These are phyloP conservation scores for Leishmania martiniquensis DNA, from an alignment of 208 protist genomes.

Conservation along the genomic window DNA sequence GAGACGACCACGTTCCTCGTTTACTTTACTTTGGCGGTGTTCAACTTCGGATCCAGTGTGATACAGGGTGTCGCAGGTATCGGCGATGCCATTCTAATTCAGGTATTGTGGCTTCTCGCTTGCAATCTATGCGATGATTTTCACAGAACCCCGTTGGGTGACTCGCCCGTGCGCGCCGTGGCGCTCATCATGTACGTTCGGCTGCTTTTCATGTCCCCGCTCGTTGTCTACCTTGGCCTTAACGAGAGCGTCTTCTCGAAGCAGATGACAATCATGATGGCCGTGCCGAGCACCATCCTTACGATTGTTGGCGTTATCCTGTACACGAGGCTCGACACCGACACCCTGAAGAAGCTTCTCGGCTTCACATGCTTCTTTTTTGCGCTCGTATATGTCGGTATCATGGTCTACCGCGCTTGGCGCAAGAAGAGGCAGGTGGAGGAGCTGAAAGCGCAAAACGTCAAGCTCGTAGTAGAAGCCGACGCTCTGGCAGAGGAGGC, in stretches of 20 bases:
- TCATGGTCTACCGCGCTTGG: constrained; percentile 39
- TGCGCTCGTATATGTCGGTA: constrained; percentile 39
- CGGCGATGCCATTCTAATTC: constrained; percentile 64
- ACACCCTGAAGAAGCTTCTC: constrained; percentile 39
- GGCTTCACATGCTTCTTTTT: constrained; percentile 54
- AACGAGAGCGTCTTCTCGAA: constrained; percentile 64
- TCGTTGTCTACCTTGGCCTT: constrained; percentile 49
- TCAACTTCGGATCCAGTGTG: constrained; percentile 53
- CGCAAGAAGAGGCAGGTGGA: constrained; percentile 38
- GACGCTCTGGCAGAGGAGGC: constrained; percentile 49
- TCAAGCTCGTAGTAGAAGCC: constrained; percentile 44
- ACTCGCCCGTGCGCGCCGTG: constrained; percentile 46
- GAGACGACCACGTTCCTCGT: constrained; percentile 31
- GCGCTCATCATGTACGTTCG: constrained; percentile 66
- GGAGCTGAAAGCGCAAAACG: constrained; percentile 37
- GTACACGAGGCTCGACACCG: constrained; percentile 31
- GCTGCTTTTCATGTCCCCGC: constrained; percentile 54
- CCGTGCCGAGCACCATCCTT: constrained; percentile 50
- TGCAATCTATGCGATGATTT: constrained; percentile 34
- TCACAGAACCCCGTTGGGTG: constrained; percentile 40
- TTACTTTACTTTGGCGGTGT: constrained; percentile 37
- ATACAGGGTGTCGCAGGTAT: constrained; percentile 62
- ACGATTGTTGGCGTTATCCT: constrained; percentile 49
- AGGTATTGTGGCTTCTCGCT: constrained; percentile 53
- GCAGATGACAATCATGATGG: constrained; percentile 61